These are phyloP conservation scores for Phytopythium mirpurense DNA, from an alignment of 352 stramenopile genomes.

Conservation along the genomic window DNA sequence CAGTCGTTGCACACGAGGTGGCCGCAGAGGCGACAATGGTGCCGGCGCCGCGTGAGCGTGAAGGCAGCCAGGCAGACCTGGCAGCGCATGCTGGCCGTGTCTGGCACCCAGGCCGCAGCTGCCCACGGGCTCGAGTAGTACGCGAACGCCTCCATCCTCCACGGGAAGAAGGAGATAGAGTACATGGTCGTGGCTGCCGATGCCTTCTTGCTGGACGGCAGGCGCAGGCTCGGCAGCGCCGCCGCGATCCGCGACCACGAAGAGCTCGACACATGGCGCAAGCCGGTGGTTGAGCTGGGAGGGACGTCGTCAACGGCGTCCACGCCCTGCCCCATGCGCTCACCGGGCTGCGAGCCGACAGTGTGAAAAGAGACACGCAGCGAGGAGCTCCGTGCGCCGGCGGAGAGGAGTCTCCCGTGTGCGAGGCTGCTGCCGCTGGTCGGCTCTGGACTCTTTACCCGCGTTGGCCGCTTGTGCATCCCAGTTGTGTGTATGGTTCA, in stretches of 20 bases:
- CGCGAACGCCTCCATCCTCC: constrained; percentile 58
- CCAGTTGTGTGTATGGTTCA: too few species aligned
- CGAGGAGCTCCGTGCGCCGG: too few species aligned
- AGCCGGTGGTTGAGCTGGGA: not conserved
- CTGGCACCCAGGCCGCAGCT: constrained; percentile 65
- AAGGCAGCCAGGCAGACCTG: constrained; percentile 55
- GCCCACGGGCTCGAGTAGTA: constrained; percentile 71
- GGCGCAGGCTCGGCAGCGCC: not conserved
- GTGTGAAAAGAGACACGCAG: too few species aligned
- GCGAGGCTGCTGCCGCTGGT: too few species aligned
- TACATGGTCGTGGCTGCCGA: constrained; percentile 41
- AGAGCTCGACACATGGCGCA: not conserved
- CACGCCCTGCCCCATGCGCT: too few species aligned
- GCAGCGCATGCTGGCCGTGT: constrained; percentile 57
- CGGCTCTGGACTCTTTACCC: too few species aligned
- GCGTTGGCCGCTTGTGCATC: too few species aligned
- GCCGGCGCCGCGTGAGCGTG: constrained; percentile 58
- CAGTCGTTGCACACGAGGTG: constrained; percentile 69
- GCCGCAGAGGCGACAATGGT: constrained; percentile 82
- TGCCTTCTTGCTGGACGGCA: constrained; percentile 5
- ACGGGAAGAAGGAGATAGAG: constrained; percentile 74
- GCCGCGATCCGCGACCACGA: not conserved
- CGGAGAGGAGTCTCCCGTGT: too few species aligned
- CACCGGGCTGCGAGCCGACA: too few species aligned
- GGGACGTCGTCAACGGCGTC: constrained; percentile 6